Percentiles rank a stretch among this genome's conserved stretches.
phyloP scores from a whole-genome alignment of 352 stramenopile species.

The Peronosclerospora sorghi region DNA sequence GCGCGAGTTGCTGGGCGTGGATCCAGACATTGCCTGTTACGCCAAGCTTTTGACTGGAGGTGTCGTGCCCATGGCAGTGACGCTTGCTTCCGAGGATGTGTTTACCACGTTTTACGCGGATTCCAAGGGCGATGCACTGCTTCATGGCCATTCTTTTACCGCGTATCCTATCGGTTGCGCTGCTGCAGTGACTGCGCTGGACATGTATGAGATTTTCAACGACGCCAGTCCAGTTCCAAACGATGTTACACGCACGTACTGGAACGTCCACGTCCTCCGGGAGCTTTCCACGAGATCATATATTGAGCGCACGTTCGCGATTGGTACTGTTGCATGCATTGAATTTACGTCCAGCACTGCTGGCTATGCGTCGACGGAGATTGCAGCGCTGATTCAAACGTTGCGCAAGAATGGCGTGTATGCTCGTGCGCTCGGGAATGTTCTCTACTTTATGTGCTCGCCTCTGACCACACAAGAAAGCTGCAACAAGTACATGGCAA shows the following conservation, averaged over 20 bases:
- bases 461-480: slow-evolving; percentile 54
- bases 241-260: slow-evolving; percentile 39
- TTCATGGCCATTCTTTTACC: slow-evolving; percentile 90
- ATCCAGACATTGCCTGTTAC: slow-evolving; percentile 88
- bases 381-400: slow-evolving; percentile 44
- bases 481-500: slow-evolving; percentile 47
- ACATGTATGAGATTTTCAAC: slow-evolving; percentile 78
- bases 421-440: slow-evolving; percentile 68
- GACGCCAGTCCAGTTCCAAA: slow-evolving; percentile 6
- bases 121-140: slow-evolving; percentile 73
- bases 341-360: slow-evolving; percentile 46
- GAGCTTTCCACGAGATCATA: slow-evolving; percentile 39
- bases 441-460: slow-evolving; percentile 82
- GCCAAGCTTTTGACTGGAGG: slow-evolving; percentile 87
- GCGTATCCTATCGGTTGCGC: slow-evolving; percentile 86
- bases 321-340: slow-evolving; percentile 70
- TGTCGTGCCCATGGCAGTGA: slow-evolving; percentile 78
- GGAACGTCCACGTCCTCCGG: slow-evolving; percentile 32
- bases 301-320: slow-evolving; percentile 55
- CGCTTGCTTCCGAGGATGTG: slow-evolving; percentile 79
- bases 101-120: slow-evolving; percentile 87
- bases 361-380: slow-evolving; percentile 60
- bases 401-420: slow-evolving; percentile 64
- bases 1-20: slow-evolving; percentile 69
- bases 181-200: slow-evolving; percentile 75